phyloP scores from a whole-genome alignment of 208 protist genomes.

The Blechomonas ayalai region DNA sequence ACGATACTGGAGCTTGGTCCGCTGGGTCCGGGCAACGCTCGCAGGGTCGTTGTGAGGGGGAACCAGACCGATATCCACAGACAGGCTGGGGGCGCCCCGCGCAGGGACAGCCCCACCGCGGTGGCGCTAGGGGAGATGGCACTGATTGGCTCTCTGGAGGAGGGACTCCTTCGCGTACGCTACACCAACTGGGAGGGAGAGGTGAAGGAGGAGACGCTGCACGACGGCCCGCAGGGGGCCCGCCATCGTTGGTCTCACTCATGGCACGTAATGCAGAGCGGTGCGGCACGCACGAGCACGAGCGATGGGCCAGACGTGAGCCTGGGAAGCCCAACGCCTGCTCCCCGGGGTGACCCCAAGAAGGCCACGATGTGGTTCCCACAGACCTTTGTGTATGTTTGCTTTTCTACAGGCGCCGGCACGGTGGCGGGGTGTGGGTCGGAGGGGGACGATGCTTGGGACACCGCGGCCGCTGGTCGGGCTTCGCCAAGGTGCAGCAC shows the following conservation, averaged over 20 bases:
- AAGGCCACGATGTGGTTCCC: too few relatives aligned
- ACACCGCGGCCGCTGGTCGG: neutral
- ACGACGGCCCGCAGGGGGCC: too few relatives aligned
- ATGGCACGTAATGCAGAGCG: too few relatives aligned
- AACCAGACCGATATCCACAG: neutral
- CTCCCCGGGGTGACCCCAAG: slow-evolving; percentile 6
- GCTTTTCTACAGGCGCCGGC: slow-evolving; percentile 13
- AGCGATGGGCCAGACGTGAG: too few relatives aligned
- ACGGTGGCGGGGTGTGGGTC: slow-evolving; percentile 5
- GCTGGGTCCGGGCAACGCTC: slow-evolving; percentile 10
- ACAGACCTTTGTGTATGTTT: slow-evolving; percentile 20
- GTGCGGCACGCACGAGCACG: too few relatives aligned
- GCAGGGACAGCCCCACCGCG: neutral
- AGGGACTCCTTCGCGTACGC: slow-evolving; percentile 12
- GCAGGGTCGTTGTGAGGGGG: too few relatives aligned
- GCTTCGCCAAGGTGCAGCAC: slow-evolving; percentile 1
- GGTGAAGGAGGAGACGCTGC: too few relatives aligned
- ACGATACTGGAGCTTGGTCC: slow-evolving; percentile 12
- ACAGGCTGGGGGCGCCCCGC: neutral
- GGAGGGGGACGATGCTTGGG: neutral
- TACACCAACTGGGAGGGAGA: too few relatives aligned
- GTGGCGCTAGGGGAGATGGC: slow-evolving; percentile 13
- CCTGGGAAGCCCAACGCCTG: neutral
- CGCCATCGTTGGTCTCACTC: too few relatives aligned
- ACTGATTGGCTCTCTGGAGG: slow-evolving; percentile 7